Evolutionary conservation across 2,329 filamentous ascomycete species (phyloP).

Genomic region (Aspergillus sp.): DNA sequence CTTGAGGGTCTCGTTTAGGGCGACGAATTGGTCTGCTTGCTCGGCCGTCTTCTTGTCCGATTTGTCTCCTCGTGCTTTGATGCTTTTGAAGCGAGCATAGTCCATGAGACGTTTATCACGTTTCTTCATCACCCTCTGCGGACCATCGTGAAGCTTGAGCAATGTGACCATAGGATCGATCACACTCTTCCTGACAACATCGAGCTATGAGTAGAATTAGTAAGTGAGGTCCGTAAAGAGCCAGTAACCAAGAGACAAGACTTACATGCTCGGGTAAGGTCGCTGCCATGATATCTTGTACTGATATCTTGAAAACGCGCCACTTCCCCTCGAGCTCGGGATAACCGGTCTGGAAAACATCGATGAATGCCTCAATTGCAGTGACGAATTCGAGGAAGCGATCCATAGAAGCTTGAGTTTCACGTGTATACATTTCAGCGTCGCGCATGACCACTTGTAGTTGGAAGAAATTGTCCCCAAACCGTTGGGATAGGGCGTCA

Average conservation of each 20-base stretch:
- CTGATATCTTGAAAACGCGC: constrained; percentile 85
- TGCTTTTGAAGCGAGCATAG: constrained; percentile 78
- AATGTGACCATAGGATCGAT: constrained; percentile 81
- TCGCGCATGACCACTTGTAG: constrained; percentile 91
- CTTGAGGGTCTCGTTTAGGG: constrained; percentile 90
- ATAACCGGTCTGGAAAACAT: constrained; percentile 68
- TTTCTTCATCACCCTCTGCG: constrained; percentile 89
- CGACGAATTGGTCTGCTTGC: constrained; percentile 84
- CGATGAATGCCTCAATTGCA: constrained; percentile 82
- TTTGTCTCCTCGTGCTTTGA: constrained; percentile 81
- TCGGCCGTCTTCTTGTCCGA: constrained; percentile 84
- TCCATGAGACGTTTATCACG: constrained; percentile 90
- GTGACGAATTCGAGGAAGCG: constrained; percentile 80
- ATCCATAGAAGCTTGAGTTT: constrained; percentile 77
- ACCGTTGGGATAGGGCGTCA: constrained; percentile 78
- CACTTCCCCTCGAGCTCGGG: constrained; percentile 92
- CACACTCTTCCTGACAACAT: constrained; percentile 76
- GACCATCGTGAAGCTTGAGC: constrained; percentile 79
- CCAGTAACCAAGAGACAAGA: constrained; percentile 5
- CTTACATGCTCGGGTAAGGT: constrained; percentile 81
- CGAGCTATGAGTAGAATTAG: constrained; percentile 46
- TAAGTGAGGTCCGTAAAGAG: neutral
- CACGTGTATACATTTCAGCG: constrained; percentile 89
- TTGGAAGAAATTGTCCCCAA: constrained; percentile 88
- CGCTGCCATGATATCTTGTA: constrained; percentile 82